Percentiles rank a stretch among this genome's conserved stretches.
Evolutionary conservation across 2,329 filamentous ascomycete genomes (phyloP).

Genomic region (Diplodia mutila): DNA sequence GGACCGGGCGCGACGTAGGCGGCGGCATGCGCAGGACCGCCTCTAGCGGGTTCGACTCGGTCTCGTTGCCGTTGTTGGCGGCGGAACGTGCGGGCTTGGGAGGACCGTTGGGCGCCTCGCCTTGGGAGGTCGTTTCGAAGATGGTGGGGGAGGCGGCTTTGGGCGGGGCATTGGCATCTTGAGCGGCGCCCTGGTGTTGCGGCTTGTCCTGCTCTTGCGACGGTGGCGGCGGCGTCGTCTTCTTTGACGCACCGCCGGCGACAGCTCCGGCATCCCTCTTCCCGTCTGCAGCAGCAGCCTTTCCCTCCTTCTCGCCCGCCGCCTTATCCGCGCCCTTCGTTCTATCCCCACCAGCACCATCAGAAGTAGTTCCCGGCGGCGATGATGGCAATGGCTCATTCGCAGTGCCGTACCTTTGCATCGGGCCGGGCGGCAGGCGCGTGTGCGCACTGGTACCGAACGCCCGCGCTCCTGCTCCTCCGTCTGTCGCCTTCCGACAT

Average conservation of each 20-base stretch:
- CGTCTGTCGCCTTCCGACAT: conserved; percentile 6
- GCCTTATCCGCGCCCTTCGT: conserved; percentile 1
- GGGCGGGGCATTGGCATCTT: background rate
- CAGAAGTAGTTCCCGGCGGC: background rate
- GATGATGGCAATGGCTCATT: conserved; percentile 51
- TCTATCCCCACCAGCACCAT: conserved; percentile 26
- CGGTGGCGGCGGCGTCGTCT: background rate
- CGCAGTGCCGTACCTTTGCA: conserved; percentile 53
- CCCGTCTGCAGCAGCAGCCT: background rate
- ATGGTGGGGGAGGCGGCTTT: conserved; percentile 18
- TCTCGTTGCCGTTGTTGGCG: conserved; percentile 15
- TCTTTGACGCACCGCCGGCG: background rate
- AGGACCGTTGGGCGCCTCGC: background rate
- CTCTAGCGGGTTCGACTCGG: conserved; percentile 42
- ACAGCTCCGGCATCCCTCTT: background rate
- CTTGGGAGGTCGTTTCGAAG: conserved; percentile 5
- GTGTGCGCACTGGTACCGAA: conserved; percentile 6
- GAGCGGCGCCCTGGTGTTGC: background rate
- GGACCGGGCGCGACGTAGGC: conserved; percentile 59
- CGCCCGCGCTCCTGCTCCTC: conserved; percentile 3
- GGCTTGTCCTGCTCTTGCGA: background rate
- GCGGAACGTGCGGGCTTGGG: conserved; percentile 10
- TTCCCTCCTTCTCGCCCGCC: background rate
- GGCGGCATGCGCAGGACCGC: conserved; percentile 48
- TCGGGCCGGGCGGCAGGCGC: conserved; percentile 26